Evolutionary conservation across 2,329 filamentous ascomycete genomes (phyloP).

Genomic region (Escovopsis sp.): DNA sequence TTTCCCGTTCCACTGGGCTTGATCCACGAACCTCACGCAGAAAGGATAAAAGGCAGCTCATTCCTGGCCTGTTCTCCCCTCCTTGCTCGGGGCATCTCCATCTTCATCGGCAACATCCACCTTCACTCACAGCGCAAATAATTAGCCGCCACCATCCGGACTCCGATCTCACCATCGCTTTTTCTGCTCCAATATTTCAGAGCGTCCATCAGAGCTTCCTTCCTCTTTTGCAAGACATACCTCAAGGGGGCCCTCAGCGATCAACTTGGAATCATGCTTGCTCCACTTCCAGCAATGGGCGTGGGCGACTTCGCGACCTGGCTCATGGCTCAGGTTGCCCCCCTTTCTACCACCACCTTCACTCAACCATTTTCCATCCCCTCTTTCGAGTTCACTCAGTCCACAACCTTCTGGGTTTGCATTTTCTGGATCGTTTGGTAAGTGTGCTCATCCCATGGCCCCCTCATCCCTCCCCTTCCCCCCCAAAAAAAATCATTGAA

Average conservation of each 20-base stretch:
- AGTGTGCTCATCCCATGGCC: constrained; percentile 10
- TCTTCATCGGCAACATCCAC: no score
- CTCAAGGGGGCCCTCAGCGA: background rate
- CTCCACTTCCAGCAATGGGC: constrained; percentile 2
- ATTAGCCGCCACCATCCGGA: no score
- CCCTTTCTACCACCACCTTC: constrained; percentile 1
- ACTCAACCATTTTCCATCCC: background rate
- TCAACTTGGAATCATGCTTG: background rate
- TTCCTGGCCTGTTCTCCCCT: background rate
- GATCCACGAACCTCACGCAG: background rate
- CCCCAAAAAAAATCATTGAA: background rate
- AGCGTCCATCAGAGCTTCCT: background rate
- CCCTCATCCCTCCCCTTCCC: no score
- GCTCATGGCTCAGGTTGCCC: constrained; percentile 3
- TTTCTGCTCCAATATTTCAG: background rate
- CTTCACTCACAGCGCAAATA: no score
- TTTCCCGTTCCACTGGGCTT: background rate
- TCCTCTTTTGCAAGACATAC: constrained; percentile 2
- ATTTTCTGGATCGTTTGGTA: constrained; percentile 33
- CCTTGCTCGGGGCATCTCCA: background rate
- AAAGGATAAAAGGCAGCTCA: no score
- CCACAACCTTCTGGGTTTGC: constrained; percentile 32
- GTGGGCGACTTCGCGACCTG: constrained; percentile 3
- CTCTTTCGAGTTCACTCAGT: constrained; percentile 22
- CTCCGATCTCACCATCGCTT: background rate